A percentile compares a stretch with the other conserved stretches of the same genome.
Evolutionary conservation across 2,329 filamentous ascomycete genomes (phyloP).

Genomic region (Fusarium aywerte): DNA sequence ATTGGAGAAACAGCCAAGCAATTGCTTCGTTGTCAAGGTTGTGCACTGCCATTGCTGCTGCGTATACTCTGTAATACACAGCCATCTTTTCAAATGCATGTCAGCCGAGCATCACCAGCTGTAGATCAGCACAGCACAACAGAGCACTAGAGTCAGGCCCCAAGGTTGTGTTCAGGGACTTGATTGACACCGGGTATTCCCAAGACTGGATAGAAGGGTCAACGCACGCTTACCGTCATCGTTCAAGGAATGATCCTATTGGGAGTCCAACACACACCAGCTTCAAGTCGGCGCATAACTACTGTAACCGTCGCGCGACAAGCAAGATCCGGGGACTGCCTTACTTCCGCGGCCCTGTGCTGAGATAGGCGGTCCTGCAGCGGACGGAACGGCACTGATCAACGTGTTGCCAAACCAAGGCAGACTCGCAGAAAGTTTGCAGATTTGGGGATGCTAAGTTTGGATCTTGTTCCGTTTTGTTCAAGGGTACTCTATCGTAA

Average conservation of each 20-base stretch:
- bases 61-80: constrained; percentile 22
- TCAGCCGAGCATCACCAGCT: constrained; percentile 38
- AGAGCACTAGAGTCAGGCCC: constrained; percentile 32
- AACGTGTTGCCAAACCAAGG: constrained; percentile 28
- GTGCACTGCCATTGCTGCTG: no score
- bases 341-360: constrained; percentile 2
- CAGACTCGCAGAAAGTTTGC: constrained; percentile 16
- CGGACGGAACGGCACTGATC: constrained; percentile 20
- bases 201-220: constrained; percentile 30
- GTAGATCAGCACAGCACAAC: constrained; percentile 32
- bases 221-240: constrained; percentile 36
- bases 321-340: constrained; percentile 27
- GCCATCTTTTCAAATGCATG: constrained; percentile 33
- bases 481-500: constrained; percentile 6
- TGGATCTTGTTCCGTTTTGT: constrained; percentile 11
- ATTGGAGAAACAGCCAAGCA: constrained; percentile 1
- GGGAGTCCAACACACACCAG: constrained; percentile 14
- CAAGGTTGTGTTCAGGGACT: constrained; percentile 35
- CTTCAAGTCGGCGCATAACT: constrained; percentile 14
- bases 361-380: background rate
- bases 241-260: constrained; percentile 21
- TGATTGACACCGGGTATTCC: constrained; percentile 36
- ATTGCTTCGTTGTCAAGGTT: constrained; percentile 9
- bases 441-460: constrained; percentile 14
- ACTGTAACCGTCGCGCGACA: constrained; percentile 14